A percentile compares a stretch with the other conserved stretches of the same genome.
phyloP scores from a whole-genome alignment of 495 filamentous ascomycete species.

The Xylaria grammica region DNA sequence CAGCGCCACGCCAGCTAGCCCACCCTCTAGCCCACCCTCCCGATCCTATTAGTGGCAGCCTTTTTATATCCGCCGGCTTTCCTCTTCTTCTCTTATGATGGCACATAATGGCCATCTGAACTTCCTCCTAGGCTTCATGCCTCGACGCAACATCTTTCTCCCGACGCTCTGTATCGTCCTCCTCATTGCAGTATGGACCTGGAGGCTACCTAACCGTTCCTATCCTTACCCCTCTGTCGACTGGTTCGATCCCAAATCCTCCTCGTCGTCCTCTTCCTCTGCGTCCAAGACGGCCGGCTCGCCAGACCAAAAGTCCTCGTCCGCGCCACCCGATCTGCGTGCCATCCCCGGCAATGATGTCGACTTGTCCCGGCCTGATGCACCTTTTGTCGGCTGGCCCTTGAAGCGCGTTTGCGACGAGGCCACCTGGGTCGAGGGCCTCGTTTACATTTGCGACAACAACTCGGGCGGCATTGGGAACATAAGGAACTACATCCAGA shows the following conservation, averaged over 20 bases:
- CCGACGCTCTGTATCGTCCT: constrained; percentile 39
- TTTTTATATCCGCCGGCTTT: constrained; percentile 13
- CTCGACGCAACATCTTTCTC: constrained; percentile 36
- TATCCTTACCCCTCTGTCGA: constrained; percentile 22
- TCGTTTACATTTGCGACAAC: constrained; percentile 57
- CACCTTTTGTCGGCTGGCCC: constrained; percentile 57
- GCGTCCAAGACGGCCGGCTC: not conserved
- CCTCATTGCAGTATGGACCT: constrained; percentile 35
- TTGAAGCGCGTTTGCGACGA: constrained; percentile 52
- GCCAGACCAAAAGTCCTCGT: not conserved
- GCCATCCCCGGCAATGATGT: constrained; percentile 25
- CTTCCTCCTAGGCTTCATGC: constrained; percentile 40
- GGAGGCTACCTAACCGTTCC: constrained; percentile 24
- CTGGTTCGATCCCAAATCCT: constrained; percentile 32
- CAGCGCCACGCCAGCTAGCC: not conserved
- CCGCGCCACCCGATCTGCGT: not conserved
- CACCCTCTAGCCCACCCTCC: too few species aligned
- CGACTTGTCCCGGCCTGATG: constrained; percentile 40
- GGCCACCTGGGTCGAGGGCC: constrained; percentile 43
- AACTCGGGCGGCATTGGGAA: constrained; percentile 60
- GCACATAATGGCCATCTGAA: constrained; percentile 36
- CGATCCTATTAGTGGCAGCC: constrained; percentile 22
- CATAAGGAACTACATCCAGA: constrained; percentile 59
- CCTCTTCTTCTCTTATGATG: constrained; percentile 18
- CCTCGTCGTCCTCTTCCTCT: constrained; percentile 19